Conservation (phyloP, 1,284 basidiomycete genomes). For the Lentinus polychrous region DNA sequence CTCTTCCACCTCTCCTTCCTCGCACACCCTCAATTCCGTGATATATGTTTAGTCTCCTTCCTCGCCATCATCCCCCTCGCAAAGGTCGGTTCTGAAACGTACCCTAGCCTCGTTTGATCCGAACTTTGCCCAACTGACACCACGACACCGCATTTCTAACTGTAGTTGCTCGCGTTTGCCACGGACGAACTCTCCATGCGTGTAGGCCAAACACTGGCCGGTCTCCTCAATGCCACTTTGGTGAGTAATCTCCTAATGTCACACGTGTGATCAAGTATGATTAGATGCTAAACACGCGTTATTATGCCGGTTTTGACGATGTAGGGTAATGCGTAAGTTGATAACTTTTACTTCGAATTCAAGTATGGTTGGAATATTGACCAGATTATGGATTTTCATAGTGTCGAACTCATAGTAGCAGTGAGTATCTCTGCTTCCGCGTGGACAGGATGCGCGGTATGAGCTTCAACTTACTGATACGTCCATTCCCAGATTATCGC, state of each 20-base stretch:
- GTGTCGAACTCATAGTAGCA: slow-evolving; percentile 76
- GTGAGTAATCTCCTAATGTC: slow-evolving; percentile 32
- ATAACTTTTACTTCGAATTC: not conserved
- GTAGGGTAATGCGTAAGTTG: slow-evolving; percentile 73
- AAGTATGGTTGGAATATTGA: not conserved
- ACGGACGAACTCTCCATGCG: slow-evolving; percentile 84
- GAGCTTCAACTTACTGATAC: not conserved
- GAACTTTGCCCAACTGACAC: not conserved
- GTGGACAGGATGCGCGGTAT: slow-evolving; percentile 13
- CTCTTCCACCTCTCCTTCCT: not conserved
- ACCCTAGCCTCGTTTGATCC: too few relatives aligned
- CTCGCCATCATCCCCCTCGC: slow-evolving; percentile 72
- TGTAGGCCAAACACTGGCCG: slow-evolving; percentile 80
- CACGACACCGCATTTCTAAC: not conserved
- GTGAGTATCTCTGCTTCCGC: slow-evolving; percentile 34
- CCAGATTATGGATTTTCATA: too few relatives aligned
- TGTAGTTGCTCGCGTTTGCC: slow-evolving; percentile 76
- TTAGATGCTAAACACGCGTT: not conserved
- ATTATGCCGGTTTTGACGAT: not conserved
- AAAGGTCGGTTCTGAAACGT: slow-evolving; percentile 36
- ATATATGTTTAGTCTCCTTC: slow-evolving; percentile 68
- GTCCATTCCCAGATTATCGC: slow-evolving; percentile 63
- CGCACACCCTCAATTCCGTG: slow-evolving; percentile 1
- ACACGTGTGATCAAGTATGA: slow-evolving; percentile 7
- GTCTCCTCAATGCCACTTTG: slow-evolving; percentile 81